phyloP scores from a whole-genome alignment of 2,329 filamentous ascomycete species.

The Penicillium frequentans region DNA sequence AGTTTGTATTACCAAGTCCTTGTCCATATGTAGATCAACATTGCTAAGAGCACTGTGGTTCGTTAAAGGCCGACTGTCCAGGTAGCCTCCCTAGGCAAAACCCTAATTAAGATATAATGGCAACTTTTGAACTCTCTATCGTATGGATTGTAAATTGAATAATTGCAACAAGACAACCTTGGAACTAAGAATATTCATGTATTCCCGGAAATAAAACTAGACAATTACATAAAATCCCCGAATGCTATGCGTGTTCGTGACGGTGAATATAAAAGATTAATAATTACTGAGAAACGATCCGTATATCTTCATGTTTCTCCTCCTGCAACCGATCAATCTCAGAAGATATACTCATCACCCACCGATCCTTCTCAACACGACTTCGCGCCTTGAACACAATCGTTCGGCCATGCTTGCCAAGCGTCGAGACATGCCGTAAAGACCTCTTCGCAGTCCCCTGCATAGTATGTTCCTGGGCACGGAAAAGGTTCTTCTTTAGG shows the following conservation, averaged over 20 bases:
- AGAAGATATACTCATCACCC: slow-evolving; percentile 65
- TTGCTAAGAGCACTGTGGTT: no score
- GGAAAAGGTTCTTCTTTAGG: slow-evolving; percentile 57
- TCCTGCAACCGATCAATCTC: slow-evolving; percentile 63
- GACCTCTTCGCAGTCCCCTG: slow-evolving; percentile 45
- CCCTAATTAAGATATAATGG: neutral
- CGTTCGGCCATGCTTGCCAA: slow-evolving; percentile 61
- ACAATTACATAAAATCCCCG: neutral
- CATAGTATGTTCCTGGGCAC: slow-evolving; percentile 40
- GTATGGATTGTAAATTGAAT: neutral
- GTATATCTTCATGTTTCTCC: slow-evolving; percentile 49
- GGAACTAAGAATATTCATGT: neutral
- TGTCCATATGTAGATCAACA: no score
- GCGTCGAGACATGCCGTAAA: slow-evolving; percentile 59
- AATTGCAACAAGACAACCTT: neutral
- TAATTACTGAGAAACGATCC: slow-evolving; percentile 36
- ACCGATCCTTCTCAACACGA: slow-evolving; percentile 65
- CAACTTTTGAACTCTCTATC: neutral
- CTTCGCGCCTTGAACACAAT: slow-evolving; percentile 67
- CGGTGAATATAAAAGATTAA: neutral
- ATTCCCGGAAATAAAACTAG: neutral
- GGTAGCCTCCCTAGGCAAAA: no score
- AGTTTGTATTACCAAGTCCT: no score
- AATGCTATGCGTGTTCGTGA: slow-evolving; percentile 7
- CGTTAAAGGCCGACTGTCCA: no score